These are phyloP conservation scores for Cruciata laevipes DNA, from an alignment of 257 asterid genomes.

Conservation along the genomic window DNA sequence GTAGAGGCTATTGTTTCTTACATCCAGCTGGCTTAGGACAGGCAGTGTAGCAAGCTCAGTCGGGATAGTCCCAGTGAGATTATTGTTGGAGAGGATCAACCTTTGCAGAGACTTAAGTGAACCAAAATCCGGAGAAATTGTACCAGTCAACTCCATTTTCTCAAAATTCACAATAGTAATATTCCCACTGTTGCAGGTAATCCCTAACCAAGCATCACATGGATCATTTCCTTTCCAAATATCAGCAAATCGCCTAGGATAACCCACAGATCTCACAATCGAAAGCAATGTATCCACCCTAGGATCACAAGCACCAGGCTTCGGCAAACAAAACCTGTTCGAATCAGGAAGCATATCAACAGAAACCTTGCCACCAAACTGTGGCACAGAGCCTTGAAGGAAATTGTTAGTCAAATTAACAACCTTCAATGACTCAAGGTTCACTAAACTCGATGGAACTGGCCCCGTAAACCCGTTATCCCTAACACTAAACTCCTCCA, in stretches of 20 bases:
- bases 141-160: conserved; percentile 70
- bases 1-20: conserved; percentile 62
- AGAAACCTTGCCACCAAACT: conserved; percentile 48
- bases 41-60: conserved; percentile 48
- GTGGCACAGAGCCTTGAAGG: conserved; percentile 81
- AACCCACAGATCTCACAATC: conserved; percentile 42
- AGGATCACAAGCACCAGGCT: conserved; percentile 76
- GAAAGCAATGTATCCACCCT: conserved; percentile 53
- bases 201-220: conserved; percentile 76
- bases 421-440: conserved; percentile 54
- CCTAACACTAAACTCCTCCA: conserved; percentile 64
- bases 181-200: conserved; percentile 66
- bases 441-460: conserved; percentile 53
- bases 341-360: conserved; percentile 49
- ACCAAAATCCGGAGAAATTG: conserved; percentile 59
- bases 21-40: conserved; percentile 54
- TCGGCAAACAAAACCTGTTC: conserved; percentile 76
- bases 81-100: conserved; percentile 68
- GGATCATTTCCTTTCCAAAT: conserved; percentile 84
- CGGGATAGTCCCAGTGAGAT: conserved; percentile 69
- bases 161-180: conserved; percentile 72
- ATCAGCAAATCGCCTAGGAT: conserved; percentile 63
- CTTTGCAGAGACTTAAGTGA: conserved; percentile 55
- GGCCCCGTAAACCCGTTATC: conserved; percentile 74
- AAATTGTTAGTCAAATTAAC: conserved; percentile 83